These are phyloP conservation scores for Globisporangium barbulae DNA, from an alignment of 352 stramenopile genomes.

Conservation along the genomic window DNA sequence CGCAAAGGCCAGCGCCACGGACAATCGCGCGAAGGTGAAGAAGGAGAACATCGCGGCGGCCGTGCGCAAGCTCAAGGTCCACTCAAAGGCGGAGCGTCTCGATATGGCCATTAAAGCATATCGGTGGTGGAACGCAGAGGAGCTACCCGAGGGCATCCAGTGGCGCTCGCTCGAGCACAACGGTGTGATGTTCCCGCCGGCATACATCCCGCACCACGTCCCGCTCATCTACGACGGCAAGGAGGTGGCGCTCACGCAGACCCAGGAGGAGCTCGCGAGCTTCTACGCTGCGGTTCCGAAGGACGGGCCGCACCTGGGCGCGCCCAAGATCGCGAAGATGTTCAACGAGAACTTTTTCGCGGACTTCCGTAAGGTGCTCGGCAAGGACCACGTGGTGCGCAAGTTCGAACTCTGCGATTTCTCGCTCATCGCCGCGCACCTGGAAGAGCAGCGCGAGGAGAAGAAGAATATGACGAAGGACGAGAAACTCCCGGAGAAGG, in stretches of 20 bases:
- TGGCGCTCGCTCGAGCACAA: conserved; percentile 99
- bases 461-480: conserved; percentile 97
- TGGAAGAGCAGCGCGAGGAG: conserved; percentile 91
- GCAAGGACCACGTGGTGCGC: conserved; percentile 94
- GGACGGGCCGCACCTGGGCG: conserved; percentile 97
- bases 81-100: conserved; percentile 92
- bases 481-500: conserved; percentile 87
- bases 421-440: conserved; percentile 88
- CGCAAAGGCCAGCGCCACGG: conserved; percentile 37
- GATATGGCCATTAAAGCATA: conserved; percentile 98
- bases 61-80: conserved; percentile 90
- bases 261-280: conserved; percentile 94
- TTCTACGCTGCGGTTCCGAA: conserved; percentile 96
- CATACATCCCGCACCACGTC: conserved; percentile 95
- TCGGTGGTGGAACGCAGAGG: conserved; percentile 98
- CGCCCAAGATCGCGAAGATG: conserved; percentile 95
- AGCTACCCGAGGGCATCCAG: conserved; percentile 93
- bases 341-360: conserved; percentile 99
- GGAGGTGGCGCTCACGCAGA: conserved; percentile 91
- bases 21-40: conserved; percentile 39
- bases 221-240: conserved; percentile 95
- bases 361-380: conserved; percentile 90
- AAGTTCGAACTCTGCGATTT: conserved; percentile 98
- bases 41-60: conserved; percentile 35
- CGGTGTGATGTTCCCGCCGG: conserved; percentile 96